Percentiles rank a stretch among this genome's conserved stretches.
phyloP scores from a whole-genome alignment of 2,329 filamentous ascomycete species.

The Xylaria sp. region DNA sequence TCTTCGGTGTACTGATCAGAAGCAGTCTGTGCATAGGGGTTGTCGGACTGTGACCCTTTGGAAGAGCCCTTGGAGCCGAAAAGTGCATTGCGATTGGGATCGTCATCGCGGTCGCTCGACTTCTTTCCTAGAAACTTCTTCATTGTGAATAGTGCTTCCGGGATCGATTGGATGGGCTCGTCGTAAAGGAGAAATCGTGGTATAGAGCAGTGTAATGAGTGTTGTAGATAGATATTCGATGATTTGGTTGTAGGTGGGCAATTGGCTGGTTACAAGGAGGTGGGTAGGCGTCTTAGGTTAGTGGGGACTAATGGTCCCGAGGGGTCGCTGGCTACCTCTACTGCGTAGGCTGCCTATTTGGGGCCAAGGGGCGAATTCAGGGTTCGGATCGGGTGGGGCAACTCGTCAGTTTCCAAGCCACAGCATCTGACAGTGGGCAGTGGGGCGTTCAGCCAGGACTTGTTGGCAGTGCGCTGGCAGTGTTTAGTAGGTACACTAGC shows the following conservation, averaged over 20 bases:
- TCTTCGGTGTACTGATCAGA: constrained; percentile 64
- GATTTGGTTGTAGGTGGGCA: constrained; percentile 14
- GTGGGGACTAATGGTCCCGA: constrained; percentile 24
- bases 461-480: not conserved
- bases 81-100: constrained; percentile 59
- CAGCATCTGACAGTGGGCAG: constrained; percentile 22
- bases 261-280: constrained; percentile 29
- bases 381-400: constrained; percentile 24
- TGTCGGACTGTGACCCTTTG: constrained; percentile 57
- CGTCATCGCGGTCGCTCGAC: constrained; percentile 60
- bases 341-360: not conserved
- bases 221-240: constrained; percentile 27
- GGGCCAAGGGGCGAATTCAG: constrained; percentile 31
- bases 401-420: constrained; percentile 35
- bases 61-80: constrained; percentile 65
- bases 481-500: not conserved
- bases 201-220: constrained; percentile 14
- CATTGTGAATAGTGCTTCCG: constrained; percentile 53
- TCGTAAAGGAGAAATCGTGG: constrained; percentile 19
- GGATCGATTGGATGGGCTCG: not conserved
- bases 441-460: not conserved
- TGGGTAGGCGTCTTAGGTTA: constrained; percentile 43
- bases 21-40: constrained; percentile 65
- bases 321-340: not conserved
- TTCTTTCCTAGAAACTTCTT: constrained; percentile 71